Percentiles rank a stretch among this genome's conserved stretches.
These are phyloP conservation scores for Coelastrella sp. DNA, from an alignment of 139 green algal species.

Conservation along the genomic window DNA sequence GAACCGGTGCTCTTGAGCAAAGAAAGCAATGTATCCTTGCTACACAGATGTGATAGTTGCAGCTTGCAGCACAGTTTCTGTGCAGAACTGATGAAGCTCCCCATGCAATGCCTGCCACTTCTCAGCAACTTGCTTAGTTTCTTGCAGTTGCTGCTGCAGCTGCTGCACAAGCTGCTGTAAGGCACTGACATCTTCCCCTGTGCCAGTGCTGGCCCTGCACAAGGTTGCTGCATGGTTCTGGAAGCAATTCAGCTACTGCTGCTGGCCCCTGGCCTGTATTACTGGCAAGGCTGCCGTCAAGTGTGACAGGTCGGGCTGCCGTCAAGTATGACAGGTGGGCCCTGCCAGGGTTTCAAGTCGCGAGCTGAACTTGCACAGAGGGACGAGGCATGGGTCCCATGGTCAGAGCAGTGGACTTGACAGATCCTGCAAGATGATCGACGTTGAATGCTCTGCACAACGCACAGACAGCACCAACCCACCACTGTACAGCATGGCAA, in stretches of 20 bases:
- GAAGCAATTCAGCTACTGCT: not conserved
- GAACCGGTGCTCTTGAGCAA: too few species aligned
- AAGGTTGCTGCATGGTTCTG: not conserved
- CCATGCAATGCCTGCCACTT: conserved; percentile 64
- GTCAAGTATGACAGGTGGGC: conserved; percentile 65
- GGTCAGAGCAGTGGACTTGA: not conserved
- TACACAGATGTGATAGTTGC: not conserved
- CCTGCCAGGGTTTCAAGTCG: conserved; percentile 67
- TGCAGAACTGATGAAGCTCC: conserved; percentile 59
- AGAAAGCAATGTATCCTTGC: too few species aligned
- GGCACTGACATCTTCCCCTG: not conserved
- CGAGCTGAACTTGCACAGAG: conserved; percentile 41
- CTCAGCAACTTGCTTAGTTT: conserved; percentile 39
- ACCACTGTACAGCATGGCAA: not conserved
- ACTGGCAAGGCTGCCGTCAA: conserved; percentile 16
- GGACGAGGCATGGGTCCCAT: not conserved
- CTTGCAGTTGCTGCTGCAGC: conserved; percentile 58
- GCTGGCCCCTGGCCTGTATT: not conserved
- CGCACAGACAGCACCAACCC: not conserved
- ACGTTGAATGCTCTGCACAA: not conserved
- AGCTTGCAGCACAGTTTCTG: conserved; percentile 30
- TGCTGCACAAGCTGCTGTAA: conserved; percentile 56
- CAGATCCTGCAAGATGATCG: not conserved
- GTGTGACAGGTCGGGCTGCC: too few species aligned
- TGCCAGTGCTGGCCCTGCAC: not conserved